Evolutionary conservation across 2,329 filamentous ascomycete genomes (phyloP).

Genomic region (Sporothrix curviconia): DNA sequence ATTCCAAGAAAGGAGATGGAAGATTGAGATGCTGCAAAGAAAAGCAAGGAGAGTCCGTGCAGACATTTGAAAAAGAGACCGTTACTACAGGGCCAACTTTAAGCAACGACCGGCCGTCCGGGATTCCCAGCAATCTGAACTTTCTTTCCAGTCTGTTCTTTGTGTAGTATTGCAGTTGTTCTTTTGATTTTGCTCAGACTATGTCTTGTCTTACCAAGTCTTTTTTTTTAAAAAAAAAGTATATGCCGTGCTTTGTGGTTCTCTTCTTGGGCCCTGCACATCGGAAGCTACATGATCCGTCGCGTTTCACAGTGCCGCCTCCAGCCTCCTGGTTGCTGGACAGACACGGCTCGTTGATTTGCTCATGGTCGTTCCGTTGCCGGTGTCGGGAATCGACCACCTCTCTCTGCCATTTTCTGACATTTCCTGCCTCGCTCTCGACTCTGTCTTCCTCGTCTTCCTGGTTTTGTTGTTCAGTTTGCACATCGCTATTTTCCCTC

Average conservation of each 20-base stretch:
- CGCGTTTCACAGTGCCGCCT: neutral
- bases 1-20: neutral
- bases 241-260: neutral
- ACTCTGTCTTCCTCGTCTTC: neutral
- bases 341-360: neutral
- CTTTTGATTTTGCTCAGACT: neutral
- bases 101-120: neutral
- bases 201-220: neutral
- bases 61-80: neutral
- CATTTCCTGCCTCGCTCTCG: neutral
- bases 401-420: too few species aligned
- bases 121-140: constrained; percentile 11
- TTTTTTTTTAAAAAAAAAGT: neutral
- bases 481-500: neutral
- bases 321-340: constrained; percentile 5
- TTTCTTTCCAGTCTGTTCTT: neutral
- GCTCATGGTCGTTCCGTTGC: too few species aligned
- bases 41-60: neutral
- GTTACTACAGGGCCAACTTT: neutral
- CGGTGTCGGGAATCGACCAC: too few species aligned
- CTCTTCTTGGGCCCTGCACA: neutral
- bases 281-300: neutral
- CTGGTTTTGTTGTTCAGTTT: neutral
- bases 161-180: neutral
- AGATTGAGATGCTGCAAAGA: neutral